Evolutionary conservation across 2,329 filamentous ascomycete species (phyloP), one percentile per base, ranked within the genome.

Genomic region (Colletotrichum sp.): DNA sequence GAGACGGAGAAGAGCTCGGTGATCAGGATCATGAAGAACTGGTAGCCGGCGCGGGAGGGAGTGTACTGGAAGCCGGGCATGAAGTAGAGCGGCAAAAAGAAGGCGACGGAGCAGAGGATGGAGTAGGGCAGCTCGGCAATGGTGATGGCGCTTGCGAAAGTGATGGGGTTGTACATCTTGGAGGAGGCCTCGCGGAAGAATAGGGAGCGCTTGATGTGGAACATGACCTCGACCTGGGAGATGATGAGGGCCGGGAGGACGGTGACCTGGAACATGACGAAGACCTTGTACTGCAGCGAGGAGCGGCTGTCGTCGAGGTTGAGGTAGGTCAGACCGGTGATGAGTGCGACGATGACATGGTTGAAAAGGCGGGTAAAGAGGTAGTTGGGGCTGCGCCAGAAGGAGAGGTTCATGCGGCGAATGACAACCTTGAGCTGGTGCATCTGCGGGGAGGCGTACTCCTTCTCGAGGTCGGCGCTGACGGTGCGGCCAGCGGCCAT

Each of bases 331-430:
- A 98, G 89, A 79, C 96, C 96, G 0, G 94, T 95, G 71, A 98
- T 86, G 16, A 98, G 81, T 2, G 94, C 93, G 78, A 98, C 94
- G 76, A 92, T 91, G 75, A 96, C 87, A 82, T 98, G 95, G 82
- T 94, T 96, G 88, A 96, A 98, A 22, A 98, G 87, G 22, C 95
- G 91, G 1, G 95, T 98, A 84, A 98, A 97, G 68, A 95, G 93
- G 83, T 98, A 98, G 86, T 98, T 96, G 44, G 94, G 94, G 3
- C 94, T 94, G 57, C 96, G 90, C 95, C 95, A 98, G 87, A 94
- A 96, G 0, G 94, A 90, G 5, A 95, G 87, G 83, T 95, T 94
- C 78, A 93, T 95, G 73, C 96, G 92, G 74, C 86, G 88, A 79
- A 92, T 90, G 34, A 98, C 95, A 4, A 94, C 85, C 84, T 92